Evolutionary conservation across 768 basidiomycete species (phyloP), one percentile per base, ranked within the genome.

Genomic region (Epithele typhae): DNA sequence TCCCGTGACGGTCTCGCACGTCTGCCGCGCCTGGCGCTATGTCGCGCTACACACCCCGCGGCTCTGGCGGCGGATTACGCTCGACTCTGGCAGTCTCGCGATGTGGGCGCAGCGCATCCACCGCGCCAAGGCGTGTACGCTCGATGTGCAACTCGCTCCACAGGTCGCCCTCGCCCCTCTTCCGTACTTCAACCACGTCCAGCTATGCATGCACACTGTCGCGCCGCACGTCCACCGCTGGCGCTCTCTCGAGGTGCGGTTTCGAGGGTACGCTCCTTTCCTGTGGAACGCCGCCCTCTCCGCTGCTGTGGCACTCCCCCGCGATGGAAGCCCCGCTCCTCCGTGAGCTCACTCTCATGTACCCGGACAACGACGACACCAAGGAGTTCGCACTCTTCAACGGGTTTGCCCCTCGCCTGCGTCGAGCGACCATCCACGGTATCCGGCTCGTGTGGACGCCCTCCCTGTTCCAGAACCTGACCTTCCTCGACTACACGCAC

Each of bases 201-300:
- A 83, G 53, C 71, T 77, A 66, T 78, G 78, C 54, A 79, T 86
- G 74, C 76, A 81, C 56, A 57, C 79, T 40, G 75, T 78, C 27
- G 43, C 58, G 15, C 74, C 64, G 4, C 68, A 76, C 54, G 66
- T 83, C 41, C 66, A 66, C 42, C 74, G 75, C 37, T 79, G 79
- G 73, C 77, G 84, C 40, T 84, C 84, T 11, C 70, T 88, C 14
- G 68, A 77, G 43, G 72, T 87, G 37, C 64, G 63, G 15, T 81
- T 87, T 61, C 51, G 66, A 30, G 68, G 73, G 14, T 78, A 80
- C 45, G 69, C 76, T 3, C 83, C 83, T 1, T 80, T 76, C 59
- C 67, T 87, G n/a, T 84, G 80, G 79, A 82, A 81, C 42, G 78
- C 81, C 11, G 74, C 81, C 18, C 69, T 87, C 33, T 79, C 80